Evolutionary conservation across 2,329 filamentous ascomycete genomes (phyloP), one percentile per base, ranked within the genome.

Genomic region (Penicillium decumbens): DNA sequence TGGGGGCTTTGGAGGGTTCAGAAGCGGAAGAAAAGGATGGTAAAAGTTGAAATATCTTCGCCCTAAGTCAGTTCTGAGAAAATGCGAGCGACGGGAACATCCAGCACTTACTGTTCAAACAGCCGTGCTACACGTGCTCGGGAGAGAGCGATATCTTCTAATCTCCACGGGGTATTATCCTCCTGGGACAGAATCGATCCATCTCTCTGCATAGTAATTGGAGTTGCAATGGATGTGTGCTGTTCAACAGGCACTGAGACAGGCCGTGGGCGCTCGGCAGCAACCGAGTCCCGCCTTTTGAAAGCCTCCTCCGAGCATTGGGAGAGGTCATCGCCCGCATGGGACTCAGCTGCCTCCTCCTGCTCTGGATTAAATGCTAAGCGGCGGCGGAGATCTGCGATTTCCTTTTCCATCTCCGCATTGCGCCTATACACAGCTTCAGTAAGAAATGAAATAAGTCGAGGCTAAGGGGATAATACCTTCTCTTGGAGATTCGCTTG

Each of bases 401-500:
- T 77, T 62, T 81, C 69, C 71, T 76, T 71, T 77, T 81, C 75
- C 83, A 83, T 75, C 68, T 80, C 72, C 67, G 81, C 79, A 81
- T 84, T 75, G 75, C 81, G 72, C 54, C 81, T 84, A 48, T 38
- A 35, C 6, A 46, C 18, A 28, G 4, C 2, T 33, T 42, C 8
- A 42, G 15, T 15, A n/a, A 27, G 8, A 6, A 23, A 42, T 15
- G 8, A 2, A 23, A 42, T 40, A 23, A 24, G 25, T 25, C 8
- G 28, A n/a, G 13, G 15, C 4, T 2, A 6, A 25, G 9, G 18
- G 8, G 15, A 35, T 8, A 37, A 47, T 57, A 71, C 69, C 68
- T 69, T 62, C 82, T 74, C 69, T 85, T 84, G 43, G 81, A 83
- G 30, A 84, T 75, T 51, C 83, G 77, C 71, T 83, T 84, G 71